Conservation (phyloP, 306 rosid species). For the Nissolia schottii region DNA sequence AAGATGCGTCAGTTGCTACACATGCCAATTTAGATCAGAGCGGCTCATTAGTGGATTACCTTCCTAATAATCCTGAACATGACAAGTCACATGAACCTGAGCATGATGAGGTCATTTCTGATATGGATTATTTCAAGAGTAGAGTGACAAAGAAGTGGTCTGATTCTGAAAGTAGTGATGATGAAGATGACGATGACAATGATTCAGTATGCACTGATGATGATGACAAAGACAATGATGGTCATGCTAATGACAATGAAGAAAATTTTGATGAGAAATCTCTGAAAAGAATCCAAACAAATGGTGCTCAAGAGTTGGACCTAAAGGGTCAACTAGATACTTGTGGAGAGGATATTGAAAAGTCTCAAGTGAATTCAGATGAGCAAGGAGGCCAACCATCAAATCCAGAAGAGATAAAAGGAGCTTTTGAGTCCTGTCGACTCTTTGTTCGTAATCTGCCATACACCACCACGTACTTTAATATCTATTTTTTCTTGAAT, state of each 20-base stretch:
- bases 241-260: slow-evolving; percentile 8
- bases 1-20: slow-evolving; percentile 18
- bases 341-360: slow-evolving; percentile 16
- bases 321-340: slow-evolving; percentile 22
- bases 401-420: slow-evolving; percentile 42
- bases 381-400: slow-evolving; percentile 22
- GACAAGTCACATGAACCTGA: slow-evolving; percentile 31
- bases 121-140: slow-evolving; percentile 85
- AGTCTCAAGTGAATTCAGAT: slow-evolving; percentile 27
- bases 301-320: slow-evolving; percentile 26
- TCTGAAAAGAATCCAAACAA: slow-evolving; percentile 14
- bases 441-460: slow-evolving; percentile 93
- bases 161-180: slow-evolving; percentile 61
- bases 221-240: slow-evolving; percentile 25
- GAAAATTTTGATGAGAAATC: slow-evolving; percentile 20
- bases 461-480: slow-evolving; percentile 55
- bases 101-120: slow-evolving; percentile 45
- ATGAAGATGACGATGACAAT: slow-evolving; percentile 26
- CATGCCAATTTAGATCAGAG: slow-evolving; percentile 21
- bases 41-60: slow-evolving; percentile 22
- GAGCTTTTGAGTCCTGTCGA: slow-evolving; percentile 52
- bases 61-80: slow-evolving; percentile 16
- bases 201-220: slow-evolving; percentile 43
- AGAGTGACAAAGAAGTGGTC: slow-evolving; percentile 75
- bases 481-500: neutral